Evolutionary conservation across 805 yeast genomes (phyloP).

Genomic region (Barnettozyma californica): DNA sequence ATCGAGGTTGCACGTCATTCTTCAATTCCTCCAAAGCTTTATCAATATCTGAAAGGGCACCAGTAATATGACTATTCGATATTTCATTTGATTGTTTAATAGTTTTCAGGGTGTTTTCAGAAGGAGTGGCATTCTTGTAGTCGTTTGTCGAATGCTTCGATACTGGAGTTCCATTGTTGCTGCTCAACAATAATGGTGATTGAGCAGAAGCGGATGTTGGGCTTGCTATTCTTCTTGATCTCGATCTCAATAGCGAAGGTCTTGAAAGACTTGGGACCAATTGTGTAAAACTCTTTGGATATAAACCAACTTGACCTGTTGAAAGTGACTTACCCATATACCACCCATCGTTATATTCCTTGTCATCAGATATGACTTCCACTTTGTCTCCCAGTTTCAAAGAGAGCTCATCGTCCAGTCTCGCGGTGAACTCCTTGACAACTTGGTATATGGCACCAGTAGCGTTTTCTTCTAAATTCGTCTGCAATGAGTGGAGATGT

Average conservation of each 20-base stretch:
- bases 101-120: not conserved
- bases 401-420: conserved; percentile 85
- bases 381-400: conserved; percentile 78
- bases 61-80: conserved; percentile 35
- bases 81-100: not conserved
- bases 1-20: conserved; percentile 22
- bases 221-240: conserved; percentile 48
- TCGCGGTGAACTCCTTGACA: conserved; percentile 79
- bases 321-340: conserved; percentile 78
- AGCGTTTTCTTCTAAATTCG: conserved; percentile 15
- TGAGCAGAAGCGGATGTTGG: conserved; percentile 18
- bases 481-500: conserved; percentile 5
- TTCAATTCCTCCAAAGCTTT: conserved; percentile 63
- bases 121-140: not conserved
- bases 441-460: conserved; percentile 43
- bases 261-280: conserved; percentile 32
- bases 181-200: conserved; percentile 15
- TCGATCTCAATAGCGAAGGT: conserved; percentile 47
- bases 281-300: conserved; percentile 86
- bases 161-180: not conserved
- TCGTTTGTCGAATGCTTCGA: conserved; percentile 2
- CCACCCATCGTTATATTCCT: conserved; percentile 96
- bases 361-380: conserved; percentile 87
- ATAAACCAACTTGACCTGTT: conserved; percentile 75
- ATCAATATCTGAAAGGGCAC: conserved; percentile 67